Conservation (phyloP, 768 basidiomycete genomes). For the Megacollybia marginata region DNA sequence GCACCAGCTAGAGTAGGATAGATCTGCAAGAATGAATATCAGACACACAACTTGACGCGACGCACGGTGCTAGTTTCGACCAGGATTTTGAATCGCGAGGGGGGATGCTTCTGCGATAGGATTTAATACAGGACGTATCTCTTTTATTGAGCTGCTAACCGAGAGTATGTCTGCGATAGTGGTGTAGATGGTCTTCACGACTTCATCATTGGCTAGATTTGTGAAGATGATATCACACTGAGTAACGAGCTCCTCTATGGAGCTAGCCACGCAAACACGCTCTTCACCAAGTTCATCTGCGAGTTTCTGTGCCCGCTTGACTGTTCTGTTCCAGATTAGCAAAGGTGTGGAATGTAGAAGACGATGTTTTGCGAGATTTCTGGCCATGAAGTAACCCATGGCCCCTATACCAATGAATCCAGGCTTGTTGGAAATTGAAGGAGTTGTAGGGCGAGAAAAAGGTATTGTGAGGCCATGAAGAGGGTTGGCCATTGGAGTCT, state of each 20-base stretch:
- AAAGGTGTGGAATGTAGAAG: conserved; percentile 40
- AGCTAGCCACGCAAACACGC: conserved; percentile 47
- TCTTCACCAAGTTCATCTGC: conserved; percentile 46
- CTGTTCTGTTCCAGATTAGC: conserved; percentile 71
- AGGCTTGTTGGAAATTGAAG: conserved; percentile 28
- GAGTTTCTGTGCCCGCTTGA: conserved; percentile 52
- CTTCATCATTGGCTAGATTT: conserved; percentile 65
- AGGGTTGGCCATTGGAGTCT: conserved; percentile 40
- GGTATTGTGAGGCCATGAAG: conserved; percentile 18
- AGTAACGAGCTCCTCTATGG: conserved; percentile 49
- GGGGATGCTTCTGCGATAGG: conserved; percentile 28
- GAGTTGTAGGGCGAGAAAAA: conserved; percentile 57
- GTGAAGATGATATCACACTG: conserved; percentile 75
- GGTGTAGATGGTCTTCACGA: conserved; percentile 55
- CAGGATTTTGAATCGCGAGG: conserved; percentile 60
- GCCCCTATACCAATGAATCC: conserved; percentile 49
- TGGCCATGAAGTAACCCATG: conserved; percentile 74
- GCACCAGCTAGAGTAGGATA: conserved; percentile 47
- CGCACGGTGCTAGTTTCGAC: conserved; percentile 80
- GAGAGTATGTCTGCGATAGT: conserved; percentile 52
- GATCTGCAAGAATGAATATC: conserved; percentile 28
- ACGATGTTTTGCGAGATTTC: conserved; percentile 61
- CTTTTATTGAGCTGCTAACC: conserved; percentile 25
- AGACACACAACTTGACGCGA: conserved; percentile 3
- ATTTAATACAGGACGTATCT: conserved; percentile 4